Percentiles rank a stretch among this genome's conserved stretches.
Evolutionary conservation across 495 filamentous ascomycete genomes (phyloP).

Genomic region (Annulohypoxylon stygium): DNA sequence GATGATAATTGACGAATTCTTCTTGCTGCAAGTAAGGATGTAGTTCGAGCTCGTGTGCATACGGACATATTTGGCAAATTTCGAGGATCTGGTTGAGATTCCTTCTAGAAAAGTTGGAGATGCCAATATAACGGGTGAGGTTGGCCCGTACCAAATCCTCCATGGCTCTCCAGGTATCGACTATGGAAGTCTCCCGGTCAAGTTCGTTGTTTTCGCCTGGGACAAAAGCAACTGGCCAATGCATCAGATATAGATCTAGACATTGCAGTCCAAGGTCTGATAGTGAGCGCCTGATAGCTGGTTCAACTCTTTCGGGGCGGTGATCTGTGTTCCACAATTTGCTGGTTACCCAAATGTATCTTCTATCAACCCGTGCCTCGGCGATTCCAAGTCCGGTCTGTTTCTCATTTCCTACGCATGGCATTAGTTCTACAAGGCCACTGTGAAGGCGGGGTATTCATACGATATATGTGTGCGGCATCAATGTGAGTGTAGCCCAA

Average conservation of each 20-base stretch:
- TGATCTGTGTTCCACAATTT: constrained; percentile 80
- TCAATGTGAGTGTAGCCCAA: constrained; percentile 74
- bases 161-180: constrained; percentile 74
- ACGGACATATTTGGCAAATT: constrained; percentile 69
- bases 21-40: constrained; percentile 69
- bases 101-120: constrained; percentile 74
- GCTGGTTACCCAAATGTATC: constrained; percentile 75
- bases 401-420: constrained; percentile 61
- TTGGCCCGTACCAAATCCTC: constrained; percentile 65
- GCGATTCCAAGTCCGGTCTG: constrained; percentile 69
- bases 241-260: constrained; percentile 78
- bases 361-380: constrained; percentile 66
- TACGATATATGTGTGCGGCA: constrained; percentile 48
- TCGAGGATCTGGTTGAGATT: constrained; percentile 71
- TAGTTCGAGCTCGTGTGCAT: constrained; percentile 74
- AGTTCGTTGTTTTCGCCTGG: constrained; percentile 51
- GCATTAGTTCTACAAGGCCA: constrained; percentile 55
- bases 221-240: constrained; percentile 71
- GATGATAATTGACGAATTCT: constrained; percentile 68
- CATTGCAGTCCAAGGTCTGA: constrained; percentile 73
- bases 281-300: constrained; percentile 71
- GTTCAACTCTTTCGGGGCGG: constrained; percentile 68
- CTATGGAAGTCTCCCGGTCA: constrained; percentile 58
- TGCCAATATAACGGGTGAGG: constrained; percentile 72
- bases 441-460: background rate